phyloP scores from a whole-genome alignment of 208 protist genomes.

The Leishmania arabica region DNA sequence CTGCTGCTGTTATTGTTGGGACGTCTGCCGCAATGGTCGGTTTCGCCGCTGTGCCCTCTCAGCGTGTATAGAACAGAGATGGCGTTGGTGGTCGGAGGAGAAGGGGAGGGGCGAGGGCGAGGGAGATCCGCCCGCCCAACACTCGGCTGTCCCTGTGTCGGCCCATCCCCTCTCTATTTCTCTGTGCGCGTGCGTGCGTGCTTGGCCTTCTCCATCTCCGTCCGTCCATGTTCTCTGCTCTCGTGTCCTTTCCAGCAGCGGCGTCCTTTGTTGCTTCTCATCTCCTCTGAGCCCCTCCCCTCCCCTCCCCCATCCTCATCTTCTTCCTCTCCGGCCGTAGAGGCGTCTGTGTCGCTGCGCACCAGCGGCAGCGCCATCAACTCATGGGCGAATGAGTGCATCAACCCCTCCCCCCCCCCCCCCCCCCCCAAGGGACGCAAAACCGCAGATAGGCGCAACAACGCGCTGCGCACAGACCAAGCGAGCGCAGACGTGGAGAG shows the following conservation, averaged over 20 bases:
- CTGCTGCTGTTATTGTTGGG: not conserved
- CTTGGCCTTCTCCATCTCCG: not conserved
- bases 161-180: not conserved
- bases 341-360: not conserved
- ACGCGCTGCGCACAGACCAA: not conserved
- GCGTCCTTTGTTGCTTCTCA: not conserved
- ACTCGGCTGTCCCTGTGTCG: not conserved
- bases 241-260: not conserved
- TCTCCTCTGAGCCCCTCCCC: not conserved
- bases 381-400: not conserved
- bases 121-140: no score
- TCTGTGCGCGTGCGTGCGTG: not conserved
- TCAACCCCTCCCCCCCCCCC: no score
- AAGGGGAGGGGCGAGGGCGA: not conserved
- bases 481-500: not conserved
- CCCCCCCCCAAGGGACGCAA: not conserved
- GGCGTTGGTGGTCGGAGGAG: no score
- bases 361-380: not conserved
- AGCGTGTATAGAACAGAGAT: not conserved
- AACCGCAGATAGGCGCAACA: not conserved
- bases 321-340: not conserved
- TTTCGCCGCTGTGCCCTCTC: not conserved
- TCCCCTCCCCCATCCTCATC: not conserved
- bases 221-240: not conserved
- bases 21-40: not conserved